Evolutionary conservation across 805 yeast genomes (phyloP).

Genomic region (Ogataea naganishii): DNA sequence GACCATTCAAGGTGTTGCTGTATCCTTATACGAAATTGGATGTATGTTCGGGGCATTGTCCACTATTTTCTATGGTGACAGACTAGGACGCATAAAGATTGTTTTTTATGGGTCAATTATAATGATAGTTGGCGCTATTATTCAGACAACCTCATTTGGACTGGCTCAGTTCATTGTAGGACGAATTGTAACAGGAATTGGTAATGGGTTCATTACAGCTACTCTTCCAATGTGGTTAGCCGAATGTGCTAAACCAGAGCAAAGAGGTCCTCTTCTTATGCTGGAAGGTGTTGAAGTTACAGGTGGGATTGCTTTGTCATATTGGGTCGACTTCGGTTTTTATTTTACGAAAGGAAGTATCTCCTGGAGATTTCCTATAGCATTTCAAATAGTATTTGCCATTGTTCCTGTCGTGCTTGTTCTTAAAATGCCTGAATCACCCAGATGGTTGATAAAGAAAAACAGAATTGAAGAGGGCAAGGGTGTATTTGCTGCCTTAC

Average conservation of each 20-base stretch:
- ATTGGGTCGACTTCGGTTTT: constrained; percentile 44
- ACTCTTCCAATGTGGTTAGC: constrained; percentile 47
- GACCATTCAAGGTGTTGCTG: constrained; percentile 37
- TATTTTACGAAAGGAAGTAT: constrained; percentile 27
- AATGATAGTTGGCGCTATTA: constrained; percentile 37
- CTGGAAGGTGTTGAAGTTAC: constrained; percentile 44
- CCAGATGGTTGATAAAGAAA: constrained; percentile 41
- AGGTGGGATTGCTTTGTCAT: constrained; percentile 41
- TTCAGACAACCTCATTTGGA: constrained; percentile 36
- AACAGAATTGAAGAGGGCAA: constrained; percentile 32
- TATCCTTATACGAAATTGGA: constrained; percentile 36
- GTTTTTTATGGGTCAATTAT: constrained; percentile 32
- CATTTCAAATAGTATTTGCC: constrained; percentile 37
- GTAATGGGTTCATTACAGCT: constrained; percentile 49
- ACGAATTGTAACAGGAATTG: constrained; percentile 43
- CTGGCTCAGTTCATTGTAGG: constrained; percentile 50
- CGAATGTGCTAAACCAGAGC: constrained; percentile 43
- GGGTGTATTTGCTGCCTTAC: no score
- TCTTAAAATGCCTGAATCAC: no score
- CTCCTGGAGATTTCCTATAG: constrained; percentile 44
- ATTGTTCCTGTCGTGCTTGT: no score
- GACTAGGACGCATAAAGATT: constrained; percentile 41
- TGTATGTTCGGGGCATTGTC: constrained; percentile 32
- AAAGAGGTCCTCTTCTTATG: constrained; percentile 39
- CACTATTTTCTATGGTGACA: constrained; percentile 32